A percentile compares a stretch with the other conserved stretches of the same genome.
These are phyloP conservation scores for Linnemannia hyalina DNA, from an alignment of 192 early-diverging fungal species.

Conservation along the genomic window DNA sequence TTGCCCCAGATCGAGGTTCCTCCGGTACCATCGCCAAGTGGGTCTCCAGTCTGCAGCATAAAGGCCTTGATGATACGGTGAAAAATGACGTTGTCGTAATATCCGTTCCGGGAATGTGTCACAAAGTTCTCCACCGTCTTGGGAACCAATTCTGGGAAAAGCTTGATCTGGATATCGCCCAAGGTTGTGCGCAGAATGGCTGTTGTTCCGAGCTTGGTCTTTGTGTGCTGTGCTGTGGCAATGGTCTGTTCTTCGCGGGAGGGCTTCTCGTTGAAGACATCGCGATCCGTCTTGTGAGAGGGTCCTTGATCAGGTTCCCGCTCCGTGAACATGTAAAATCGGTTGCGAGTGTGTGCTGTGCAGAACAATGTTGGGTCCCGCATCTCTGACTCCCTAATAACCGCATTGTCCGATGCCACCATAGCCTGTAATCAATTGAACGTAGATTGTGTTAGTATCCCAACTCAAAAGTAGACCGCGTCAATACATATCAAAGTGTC, in stretches of 20 bases:
- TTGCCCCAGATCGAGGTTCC: constrained; percentile 93
- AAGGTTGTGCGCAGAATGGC: constrained; percentile 91
- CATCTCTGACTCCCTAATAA: constrained; percentile 71
- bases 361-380: constrained; percentile 91
- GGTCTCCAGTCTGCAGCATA: constrained; percentile 97
- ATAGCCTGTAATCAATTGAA: constrained; percentile 66
- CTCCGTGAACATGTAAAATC: constrained; percentile 94
- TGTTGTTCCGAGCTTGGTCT: constrained; percentile 72
- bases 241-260: constrained; percentile 95
- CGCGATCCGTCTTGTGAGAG: constrained; percentile 76
- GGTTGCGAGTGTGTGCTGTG: constrained; percentile 91
- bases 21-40: constrained; percentile 93
- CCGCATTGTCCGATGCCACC: constrained; percentile 90
- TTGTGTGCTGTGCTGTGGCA: constrained; percentile 73
- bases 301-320: constrained; percentile 86
- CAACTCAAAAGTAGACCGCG: neutral
- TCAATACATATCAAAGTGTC: neutral
- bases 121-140: constrained; percentile 97
- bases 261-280: constrained; percentile 98
- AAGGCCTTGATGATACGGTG: constrained; percentile 98
- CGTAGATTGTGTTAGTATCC: neutral
- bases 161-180: constrained; percentile 90
- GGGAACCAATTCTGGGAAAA: constrained; percentile 93
- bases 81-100: constrained; percentile 95
- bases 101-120: constrained; percentile 85